phyloP scores from a whole-genome alignment of 768 basidiomycete genomes.

The Leccinum broughii region DNA sequence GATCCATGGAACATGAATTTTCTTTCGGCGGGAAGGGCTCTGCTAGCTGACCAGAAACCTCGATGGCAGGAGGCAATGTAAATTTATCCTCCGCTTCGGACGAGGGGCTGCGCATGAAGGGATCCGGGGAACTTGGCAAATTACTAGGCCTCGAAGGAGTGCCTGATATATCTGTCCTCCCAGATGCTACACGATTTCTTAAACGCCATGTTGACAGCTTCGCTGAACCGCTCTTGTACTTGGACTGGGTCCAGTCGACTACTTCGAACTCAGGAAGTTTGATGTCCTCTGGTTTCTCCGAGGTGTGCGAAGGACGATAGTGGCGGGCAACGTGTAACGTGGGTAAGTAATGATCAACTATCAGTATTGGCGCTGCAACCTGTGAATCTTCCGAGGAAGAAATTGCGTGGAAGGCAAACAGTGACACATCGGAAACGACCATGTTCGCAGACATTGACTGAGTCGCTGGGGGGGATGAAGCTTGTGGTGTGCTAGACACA shows the following conservation, averaged over 20 bases:
- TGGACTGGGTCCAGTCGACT: conserved; percentile 60
- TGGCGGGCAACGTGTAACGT: conserved; percentile 53
- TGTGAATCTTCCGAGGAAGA: conserved; percentile 22
- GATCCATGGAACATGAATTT: conserved; percentile 18
- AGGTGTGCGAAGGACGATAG: conserved; percentile 39
- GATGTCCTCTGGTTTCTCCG: conserved; percentile 21
- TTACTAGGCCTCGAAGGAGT: conserved; percentile 18
- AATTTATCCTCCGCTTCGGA: conserved; percentile 18
- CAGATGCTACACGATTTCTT: conserved; percentile 32
- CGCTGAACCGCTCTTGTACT: conserved; percentile 41
- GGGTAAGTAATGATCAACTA: conserved; percentile 69
- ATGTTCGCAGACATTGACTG: conserved; percentile 18
- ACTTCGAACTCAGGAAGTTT: conserved; percentile 57
- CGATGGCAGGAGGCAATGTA: conserved; percentile 18
- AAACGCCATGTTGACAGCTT: conserved; percentile 66
- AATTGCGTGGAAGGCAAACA: conserved; percentile 49
- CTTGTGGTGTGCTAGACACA: conserved; percentile 2
- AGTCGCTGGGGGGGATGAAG: conserved; percentile 3
- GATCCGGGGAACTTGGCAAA: conserved; percentile 18
- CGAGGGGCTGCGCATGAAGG: conserved; percentile 21
- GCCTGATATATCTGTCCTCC: conserved; percentile 18
- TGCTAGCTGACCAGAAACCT: conserved; percentile 14
- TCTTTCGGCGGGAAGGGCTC: conserved; percentile 1
- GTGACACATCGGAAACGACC: conserved; percentile 49
- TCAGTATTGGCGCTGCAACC: conserved; percentile 62